Evolutionary conservation across 208 protist genomes (phyloP).

Genomic region (Acanthamoeba castellanii): DNA sequence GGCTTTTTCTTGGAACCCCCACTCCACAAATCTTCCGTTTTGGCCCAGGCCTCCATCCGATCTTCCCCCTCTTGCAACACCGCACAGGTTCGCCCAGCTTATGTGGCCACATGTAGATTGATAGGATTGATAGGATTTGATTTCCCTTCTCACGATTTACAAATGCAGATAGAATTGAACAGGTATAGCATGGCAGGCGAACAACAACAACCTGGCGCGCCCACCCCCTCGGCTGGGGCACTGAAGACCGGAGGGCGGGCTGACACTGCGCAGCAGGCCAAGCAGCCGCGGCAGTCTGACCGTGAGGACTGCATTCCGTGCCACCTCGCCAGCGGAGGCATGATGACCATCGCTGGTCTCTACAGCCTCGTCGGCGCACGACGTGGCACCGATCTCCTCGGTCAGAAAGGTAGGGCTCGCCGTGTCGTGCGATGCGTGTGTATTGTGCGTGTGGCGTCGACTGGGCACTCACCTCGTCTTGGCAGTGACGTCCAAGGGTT

Average conservation of each 20-base stretch:
- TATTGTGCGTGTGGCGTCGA: neutral
- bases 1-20: neutral
- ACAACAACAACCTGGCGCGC: neutral
- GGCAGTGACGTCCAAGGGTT: slow-evolving; percentile 41
- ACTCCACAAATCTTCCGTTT: no score
- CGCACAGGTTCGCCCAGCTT: no score
- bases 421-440: neutral
- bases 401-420: neutral
- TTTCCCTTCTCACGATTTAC: no score
- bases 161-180: no score
- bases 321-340: slow-evolving; percentile 21
- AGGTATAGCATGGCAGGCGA: neutral
- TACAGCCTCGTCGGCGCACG: slow-evolving; percentile 29
- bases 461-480: neutral
- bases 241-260: neutral
- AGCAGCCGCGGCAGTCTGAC: neutral
- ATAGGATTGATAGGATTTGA: no score
- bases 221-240: neutral
- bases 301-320: slow-evolving; percentile 21
- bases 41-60: no score
- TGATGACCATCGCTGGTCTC: slow-evolving; percentile 45
- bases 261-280: neutral
- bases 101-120: no score
- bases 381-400: slow-evolving; percentile 36
- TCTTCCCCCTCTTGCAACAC: no score